A percentile compares a stretch with the other conserved stretches of the same genome.
phyloP scores from a whole-genome alignment of 2,329 filamentous ascomycete genomes.

The Fusarium xylarioides region DNA sequence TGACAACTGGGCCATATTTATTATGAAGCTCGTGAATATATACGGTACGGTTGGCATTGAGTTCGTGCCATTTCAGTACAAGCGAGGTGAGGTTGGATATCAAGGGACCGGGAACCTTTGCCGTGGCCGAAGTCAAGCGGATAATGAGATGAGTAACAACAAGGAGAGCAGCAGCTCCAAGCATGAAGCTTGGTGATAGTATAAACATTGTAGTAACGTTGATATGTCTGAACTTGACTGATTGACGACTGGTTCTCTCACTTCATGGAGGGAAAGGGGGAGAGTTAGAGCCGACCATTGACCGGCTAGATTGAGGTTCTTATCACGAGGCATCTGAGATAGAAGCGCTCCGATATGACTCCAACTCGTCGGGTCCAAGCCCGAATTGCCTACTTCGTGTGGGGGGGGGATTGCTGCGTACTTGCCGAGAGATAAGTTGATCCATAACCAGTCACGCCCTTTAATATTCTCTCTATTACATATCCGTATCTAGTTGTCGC shows the following conservation, averaged over 20 bases:
- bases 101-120: conserved; percentile 58
- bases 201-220: conserved; percentile 37
- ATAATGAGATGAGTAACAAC: conserved; percentile 42
- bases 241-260: background rate
- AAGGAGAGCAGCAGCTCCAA: conserved; percentile 33
- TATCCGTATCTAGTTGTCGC: conserved; percentile 8
- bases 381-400: conserved; percentile 17
- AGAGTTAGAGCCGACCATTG: background rate
- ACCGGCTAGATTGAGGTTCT: conserved; percentile 15
- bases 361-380: conserved; percentile 15
- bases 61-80: conserved; percentile 64
- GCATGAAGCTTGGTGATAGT: conserved; percentile 42
- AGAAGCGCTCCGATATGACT: conserved; percentile 16
- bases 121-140: conserved; percentile 47
- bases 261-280: background rate
- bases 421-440: conserved; percentile 1
- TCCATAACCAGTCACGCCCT: conserved; percentile 5
- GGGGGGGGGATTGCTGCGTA: conserved; percentile 21
- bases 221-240: background rate
- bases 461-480: background rate
- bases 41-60: conserved; percentile 59
- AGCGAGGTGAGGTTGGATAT: conserved; percentile 60
- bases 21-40: conserved; percentile 66
- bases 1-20: conserved; percentile 65
- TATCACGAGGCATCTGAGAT: conserved; percentile 26